A percentile compares a stretch with the other conserved stretches of the same genome.
These are phyloP conservation scores for Zygosaccharomyces pseudobailii DNA, from an alignment of 1,139 yeast species.

Conservation along the genomic window DNA sequence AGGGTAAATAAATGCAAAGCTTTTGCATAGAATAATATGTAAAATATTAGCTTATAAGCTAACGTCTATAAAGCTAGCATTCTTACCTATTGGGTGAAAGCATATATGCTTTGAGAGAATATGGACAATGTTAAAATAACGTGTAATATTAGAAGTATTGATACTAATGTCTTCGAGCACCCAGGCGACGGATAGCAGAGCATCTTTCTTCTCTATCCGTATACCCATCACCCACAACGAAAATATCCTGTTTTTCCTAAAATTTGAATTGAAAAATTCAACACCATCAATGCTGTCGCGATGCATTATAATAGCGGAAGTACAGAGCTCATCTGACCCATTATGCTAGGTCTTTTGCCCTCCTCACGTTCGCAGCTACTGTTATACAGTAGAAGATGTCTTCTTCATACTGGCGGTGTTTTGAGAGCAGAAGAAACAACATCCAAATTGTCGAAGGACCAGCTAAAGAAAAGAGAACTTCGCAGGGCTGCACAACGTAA, in stretches of 20 bases:
- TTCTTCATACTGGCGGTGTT: conserved; percentile 10
- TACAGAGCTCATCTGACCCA: not conserved
- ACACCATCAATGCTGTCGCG: not conserved
- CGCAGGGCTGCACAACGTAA: conserved; percentile 27
- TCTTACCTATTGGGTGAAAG: too few relatives aligned
- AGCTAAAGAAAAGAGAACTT: conserved; percentile 29
- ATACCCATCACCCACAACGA: not conserved
- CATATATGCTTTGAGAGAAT: too few relatives aligned
- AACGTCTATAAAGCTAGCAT: too few relatives aligned
- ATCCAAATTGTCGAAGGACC: conserved; percentile 27
- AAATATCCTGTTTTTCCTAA: not conserved
- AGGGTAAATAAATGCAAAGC: conserved; percentile 17
- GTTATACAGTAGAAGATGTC: conserved; percentile 3
- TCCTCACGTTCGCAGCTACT: not conserved
- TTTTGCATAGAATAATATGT: not conserved
- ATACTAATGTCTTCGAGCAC: not conserved
- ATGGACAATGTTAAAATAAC: too few relatives aligned
- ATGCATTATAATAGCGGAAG: not conserved
- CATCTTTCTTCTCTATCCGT: not conserved
- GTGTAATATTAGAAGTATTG: not conserved
- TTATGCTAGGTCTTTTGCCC: conserved; percentile 2
- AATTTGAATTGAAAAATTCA: not conserved
- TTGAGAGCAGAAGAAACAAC: conserved; percentile 15
- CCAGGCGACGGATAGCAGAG: not conserved
- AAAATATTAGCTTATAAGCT: too few relatives aligned